Evolutionary conservation across 192 early-diverging fungal genomes (phyloP).

Genomic region (Linnemannia hyalina): DNA sequence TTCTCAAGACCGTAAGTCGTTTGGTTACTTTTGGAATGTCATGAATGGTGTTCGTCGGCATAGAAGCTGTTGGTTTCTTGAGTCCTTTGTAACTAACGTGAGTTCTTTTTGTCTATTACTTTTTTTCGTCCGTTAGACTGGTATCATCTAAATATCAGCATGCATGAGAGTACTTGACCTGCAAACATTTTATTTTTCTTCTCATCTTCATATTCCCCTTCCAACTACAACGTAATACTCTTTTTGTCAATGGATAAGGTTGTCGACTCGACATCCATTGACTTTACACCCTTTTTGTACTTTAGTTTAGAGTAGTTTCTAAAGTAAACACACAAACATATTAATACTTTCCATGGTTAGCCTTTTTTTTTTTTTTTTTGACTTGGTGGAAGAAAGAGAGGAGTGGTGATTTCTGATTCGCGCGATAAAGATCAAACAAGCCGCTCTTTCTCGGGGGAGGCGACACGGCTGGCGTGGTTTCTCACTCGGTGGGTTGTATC

Average conservation of each 20-base stretch:
- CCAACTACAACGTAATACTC: too few species aligned
- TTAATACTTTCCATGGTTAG: background rate
- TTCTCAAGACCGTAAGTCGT: constrained; percentile 28
- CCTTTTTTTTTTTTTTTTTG: background rate
- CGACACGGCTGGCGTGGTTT: too few species aligned
- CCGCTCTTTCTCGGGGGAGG: too few species aligned
- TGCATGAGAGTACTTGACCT: background rate
- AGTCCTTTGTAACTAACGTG: background rate
- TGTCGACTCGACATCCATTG: too few species aligned
- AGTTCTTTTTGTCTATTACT: background rate
- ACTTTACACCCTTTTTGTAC: background rate
- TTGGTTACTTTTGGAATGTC: background rate
- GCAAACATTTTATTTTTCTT: too few species aligned
- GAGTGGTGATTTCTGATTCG: background rate
- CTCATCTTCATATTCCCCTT: too few species aligned
- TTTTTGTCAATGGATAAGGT: too few species aligned
- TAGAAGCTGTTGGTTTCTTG: background rate
- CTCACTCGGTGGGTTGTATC: background rate
- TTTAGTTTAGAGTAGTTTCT: background rate
- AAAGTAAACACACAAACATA: background rate
- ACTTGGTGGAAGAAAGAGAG: background rate
- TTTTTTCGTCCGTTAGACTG: background rate
- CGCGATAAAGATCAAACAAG: constrained; percentile 3
- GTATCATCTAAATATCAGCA: constrained; percentile 14
- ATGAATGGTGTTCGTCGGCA: background rate